Percentiles rank a stretch among this genome's conserved stretches.
Evolutionary conservation across 106 monocot species (phyloP).

Genomic region (Dioscorea dumetorum): DNA sequence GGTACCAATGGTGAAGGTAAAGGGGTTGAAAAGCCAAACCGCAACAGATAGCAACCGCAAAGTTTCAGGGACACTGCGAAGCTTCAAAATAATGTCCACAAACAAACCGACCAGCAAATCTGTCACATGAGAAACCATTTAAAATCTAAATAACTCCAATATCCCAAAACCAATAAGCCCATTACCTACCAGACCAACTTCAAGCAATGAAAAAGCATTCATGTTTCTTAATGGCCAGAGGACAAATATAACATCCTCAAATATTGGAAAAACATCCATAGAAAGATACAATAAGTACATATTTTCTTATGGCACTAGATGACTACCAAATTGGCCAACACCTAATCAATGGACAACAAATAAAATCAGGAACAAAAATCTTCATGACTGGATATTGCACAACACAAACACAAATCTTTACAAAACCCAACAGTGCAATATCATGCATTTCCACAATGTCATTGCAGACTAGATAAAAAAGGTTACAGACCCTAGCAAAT

Average conservation of each 20-base stretch:
- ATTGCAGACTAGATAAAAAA: too few species aligned
- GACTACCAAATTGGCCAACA: too few species aligned
- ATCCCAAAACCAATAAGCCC: neutral
- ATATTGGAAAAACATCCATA: neutral
- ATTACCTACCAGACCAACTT: neutral
- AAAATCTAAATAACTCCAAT: neutral
- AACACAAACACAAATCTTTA: too few species aligned
- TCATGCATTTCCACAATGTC: too few species aligned
- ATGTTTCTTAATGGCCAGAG: neutral
- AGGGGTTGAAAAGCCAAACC: constrained; percentile 77
- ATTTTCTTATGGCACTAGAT: too few species aligned
- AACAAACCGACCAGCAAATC: constrained; percentile 84
- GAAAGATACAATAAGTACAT: neutral
- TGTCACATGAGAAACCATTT: constrained; percentile 6
- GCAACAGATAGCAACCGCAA: constrained; percentile 38
- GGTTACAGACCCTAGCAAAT: too few species aligned
- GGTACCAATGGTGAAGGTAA: constrained; percentile 55
- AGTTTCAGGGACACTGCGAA: constrained; percentile 34
- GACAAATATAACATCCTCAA: neutral
- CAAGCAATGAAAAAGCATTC: neutral
- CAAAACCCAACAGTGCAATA: too few species aligned
- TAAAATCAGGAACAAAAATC: too few species aligned
- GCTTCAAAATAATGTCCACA: constrained; percentile 52
- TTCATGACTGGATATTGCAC: too few species aligned
- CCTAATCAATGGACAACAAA: too few species aligned